These are phyloP conservation scores for Glaciozyma antarctica DNA, from an alignment of 768 basidiomycete genomes.

Conservation along the genomic window DNA sequence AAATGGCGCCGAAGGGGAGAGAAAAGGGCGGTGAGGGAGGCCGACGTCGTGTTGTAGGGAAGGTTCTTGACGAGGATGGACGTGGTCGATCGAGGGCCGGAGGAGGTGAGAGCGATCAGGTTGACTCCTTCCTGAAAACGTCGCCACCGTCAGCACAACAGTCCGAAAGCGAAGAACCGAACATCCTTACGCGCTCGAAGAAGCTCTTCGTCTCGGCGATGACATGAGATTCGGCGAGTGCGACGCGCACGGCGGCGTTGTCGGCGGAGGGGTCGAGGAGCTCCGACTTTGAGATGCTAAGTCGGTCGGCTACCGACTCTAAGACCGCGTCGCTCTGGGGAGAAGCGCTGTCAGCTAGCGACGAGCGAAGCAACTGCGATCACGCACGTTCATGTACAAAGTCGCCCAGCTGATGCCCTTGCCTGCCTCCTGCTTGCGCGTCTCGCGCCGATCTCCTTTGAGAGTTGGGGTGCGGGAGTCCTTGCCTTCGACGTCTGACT, in stretches of 20 bases:
- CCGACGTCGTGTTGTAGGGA: slow-evolving; percentile 70
- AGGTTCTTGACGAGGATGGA: slow-evolving; percentile 92
- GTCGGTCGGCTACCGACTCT: slow-evolving; percentile 76
- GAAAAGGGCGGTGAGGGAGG: slow-evolving; percentile 71
- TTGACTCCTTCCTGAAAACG: slow-evolving; percentile 37
- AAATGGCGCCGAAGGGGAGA: slow-evolving; percentile 61
- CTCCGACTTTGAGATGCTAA: slow-evolving; percentile 76
- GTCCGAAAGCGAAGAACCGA: neutral
- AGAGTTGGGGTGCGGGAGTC: slow-evolving; percentile 47
- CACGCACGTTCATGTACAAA: slow-evolving; percentile 92
- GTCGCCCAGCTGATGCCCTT: slow-evolving; percentile 87
- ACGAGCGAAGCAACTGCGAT: slow-evolving; percentile 10
- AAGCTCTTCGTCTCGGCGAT: slow-evolving; percentile 89
- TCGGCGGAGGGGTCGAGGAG: slow-evolving; percentile 79
- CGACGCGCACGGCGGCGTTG: slow-evolving; percentile 84
- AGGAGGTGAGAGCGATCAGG: slow-evolving; percentile 40
- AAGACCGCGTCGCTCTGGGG: slow-evolving; percentile 81
- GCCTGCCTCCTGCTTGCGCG: slow-evolving; percentile 58
- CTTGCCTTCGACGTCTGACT: slow-evolving; percentile 37
- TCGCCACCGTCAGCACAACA: slow-evolving; percentile 33
- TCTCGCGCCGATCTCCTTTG: slow-evolving; percentile 52
- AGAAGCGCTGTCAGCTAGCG: neutral
- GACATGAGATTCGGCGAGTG: slow-evolving; percentile 90
- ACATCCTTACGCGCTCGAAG: slow-evolving; percentile 49
- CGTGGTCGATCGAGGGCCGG: slow-evolving; percentile 53